Evolutionary conservation across 345 rosid genomes (phyloP).

Genomic region (Streptanthus diversifolius): DNA sequence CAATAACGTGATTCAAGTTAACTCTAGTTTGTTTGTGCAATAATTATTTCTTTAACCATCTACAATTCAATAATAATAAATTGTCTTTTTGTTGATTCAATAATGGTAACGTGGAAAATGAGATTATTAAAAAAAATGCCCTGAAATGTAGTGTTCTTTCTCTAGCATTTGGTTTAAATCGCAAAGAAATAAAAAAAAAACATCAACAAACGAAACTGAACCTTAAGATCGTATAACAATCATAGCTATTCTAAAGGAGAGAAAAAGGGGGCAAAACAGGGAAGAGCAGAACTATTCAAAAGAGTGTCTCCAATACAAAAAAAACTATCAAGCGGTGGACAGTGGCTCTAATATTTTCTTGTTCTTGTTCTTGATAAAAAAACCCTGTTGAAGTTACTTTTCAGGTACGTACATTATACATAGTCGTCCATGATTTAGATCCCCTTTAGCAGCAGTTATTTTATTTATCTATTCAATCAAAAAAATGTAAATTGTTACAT

Average conservation of each 20-base stretch:
- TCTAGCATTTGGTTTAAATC: not conserved
- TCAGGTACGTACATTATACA: slow-evolving; percentile 1
- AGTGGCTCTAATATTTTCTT: not conserved
- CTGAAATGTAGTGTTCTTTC: not conserved
- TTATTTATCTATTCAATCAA: not conserved
- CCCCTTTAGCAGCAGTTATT: not conserved
- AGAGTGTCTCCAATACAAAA: not conserved
- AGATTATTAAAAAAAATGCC: not conserved
- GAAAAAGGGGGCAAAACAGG: not conserved
- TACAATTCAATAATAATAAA: not conserved
- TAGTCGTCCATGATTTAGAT: not conserved
- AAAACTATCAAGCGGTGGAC: not conserved
- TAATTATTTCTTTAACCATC: not conserved
- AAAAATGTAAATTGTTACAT: not conserved
- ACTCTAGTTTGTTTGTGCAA: not conserved
- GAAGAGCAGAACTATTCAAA: not conserved
- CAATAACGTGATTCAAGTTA: not conserved
- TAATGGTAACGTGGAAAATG: not conserved
- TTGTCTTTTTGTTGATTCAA: not conserved
- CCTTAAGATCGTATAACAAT: not conserved
- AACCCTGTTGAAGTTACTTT: not conserved
- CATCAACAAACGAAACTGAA: not conserved
- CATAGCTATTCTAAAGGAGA: slow-evolving; percentile 15
- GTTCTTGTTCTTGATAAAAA: not conserved
- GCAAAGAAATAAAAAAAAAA: not conserved